Base-by-base conservation (phyloP, 768 basidiomycete genomes). In the Boletus rufocinnamomeus region DNA sequence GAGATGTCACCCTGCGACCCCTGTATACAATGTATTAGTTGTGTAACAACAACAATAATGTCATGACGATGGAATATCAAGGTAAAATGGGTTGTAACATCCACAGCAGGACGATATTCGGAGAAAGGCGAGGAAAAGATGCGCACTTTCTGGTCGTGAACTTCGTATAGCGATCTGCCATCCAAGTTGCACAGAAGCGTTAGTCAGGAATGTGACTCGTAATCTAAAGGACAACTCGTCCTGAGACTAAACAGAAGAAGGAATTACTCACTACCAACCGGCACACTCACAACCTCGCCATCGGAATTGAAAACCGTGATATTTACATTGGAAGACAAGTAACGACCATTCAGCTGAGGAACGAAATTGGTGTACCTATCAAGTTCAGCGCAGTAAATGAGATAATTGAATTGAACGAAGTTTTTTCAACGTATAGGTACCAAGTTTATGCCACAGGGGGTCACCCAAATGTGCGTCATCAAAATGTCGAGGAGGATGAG, bases 321-420 rank as follows among this genome's bases (percentile, higher is more conserved):
- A 74, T 95, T 91, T 55, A 85, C 89, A 65, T 95, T 96, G 3
- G 87, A 91, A 1, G 91, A 85, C 48, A 97, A 75, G 70, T 93
- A 95, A 41, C 86, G 80, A 6, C 89, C 91, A 9, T 82, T 77
- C 71, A 86, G 80, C 44, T 82, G 74, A 4, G 84, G 86, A 4
- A 76, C 84, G 65, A 93, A 89, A 68, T 88, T 88, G 53, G 78
- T 73, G 69, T 88, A 77, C 74, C 83, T 87, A 55, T 51, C 52
- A 27, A 54, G 28, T 50, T 50, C n/a, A 56, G 30, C 28, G 6
- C 14, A 35, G 44, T n/a, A 14, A 19, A 49, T 13, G 43, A 51
- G 19, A 21, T 28, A 6, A 47, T 50, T 21, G 28, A 17, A 50
- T 46, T 23, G 27, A 43, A 41, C 32, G n/a, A 38, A 2, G 11